Evolutionary conservation across 2,329 filamentous ascomycete genomes (phyloP), one percentile per base, ranked within the genome.

Genomic region (Trichophyton rubrum): DNA sequence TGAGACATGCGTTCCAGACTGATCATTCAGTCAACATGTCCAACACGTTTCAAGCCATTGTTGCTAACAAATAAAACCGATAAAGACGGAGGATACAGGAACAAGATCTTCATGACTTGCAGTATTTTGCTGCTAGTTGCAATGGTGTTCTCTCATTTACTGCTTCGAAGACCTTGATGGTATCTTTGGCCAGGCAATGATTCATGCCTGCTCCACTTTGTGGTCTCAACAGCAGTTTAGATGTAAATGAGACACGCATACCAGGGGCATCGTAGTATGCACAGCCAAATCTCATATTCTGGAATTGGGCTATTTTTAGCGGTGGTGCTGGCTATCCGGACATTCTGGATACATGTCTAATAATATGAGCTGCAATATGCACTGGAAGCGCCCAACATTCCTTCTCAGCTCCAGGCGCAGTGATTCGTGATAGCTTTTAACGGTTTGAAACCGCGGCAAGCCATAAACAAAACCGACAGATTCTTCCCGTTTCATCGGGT

Each of bases 81-180:
- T 1, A 9, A 55, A 55, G 51, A 56, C 11, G 66, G 66, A 38
- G 67, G 51, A 41, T 71, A 71, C 62, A 61, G 70, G 24, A 67
- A 71, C 56, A 56, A 57, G 24, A 68, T 72, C 0, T 72, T 72
- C 45, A 64, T 71, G 56, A 60, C 61, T 13, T 72, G 71, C 60
- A 67, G 68, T 57, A 68, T 47, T 30, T 53, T 63, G 30, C 30
- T 63, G 22, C 43, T 63, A n/a, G 43, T 58, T 3, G 59, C 55
- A 5, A 60, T 60, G 58, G 20, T 56, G n/a, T 59, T 62, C 55
- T 59, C 47, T 17, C 24, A 51, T 53, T n/a, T 57, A 20, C 60
- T 57, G 43, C 40, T 61, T 58, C 51, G 51, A 8, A 30, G n/a
- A 2, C 45, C 11, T 30, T 27, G 22, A 24, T 27, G 22, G 15